Conservation (phyloP, 768 basidiomycete genomes). For the Rhodotorula kratochvilovae region DNA sequence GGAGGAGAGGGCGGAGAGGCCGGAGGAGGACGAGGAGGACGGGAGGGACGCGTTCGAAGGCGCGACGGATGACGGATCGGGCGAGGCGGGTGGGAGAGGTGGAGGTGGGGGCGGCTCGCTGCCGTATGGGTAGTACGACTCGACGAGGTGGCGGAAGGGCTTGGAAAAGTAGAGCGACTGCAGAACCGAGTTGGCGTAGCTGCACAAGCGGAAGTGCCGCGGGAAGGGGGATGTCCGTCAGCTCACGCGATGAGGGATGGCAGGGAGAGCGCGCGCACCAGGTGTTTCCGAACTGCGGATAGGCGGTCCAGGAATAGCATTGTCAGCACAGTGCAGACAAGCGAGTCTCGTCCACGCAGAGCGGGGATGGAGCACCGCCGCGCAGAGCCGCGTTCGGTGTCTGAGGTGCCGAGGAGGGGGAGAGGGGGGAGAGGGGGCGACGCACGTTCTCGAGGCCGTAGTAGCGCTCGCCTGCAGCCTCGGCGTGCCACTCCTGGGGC, state of each 20-base stretch:
- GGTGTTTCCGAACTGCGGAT: slow-evolving; percentile 81
- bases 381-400: slow-evolving; percentile 1
- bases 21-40: slow-evolving; percentile 52
- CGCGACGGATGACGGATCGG: slow-evolving; percentile 4
- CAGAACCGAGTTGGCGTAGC: slow-evolving; percentile 98
- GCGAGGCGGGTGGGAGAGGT: background rate
- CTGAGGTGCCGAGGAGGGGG: background rate
- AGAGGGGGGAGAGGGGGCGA: slow-evolving; percentile 31
- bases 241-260: background rate
- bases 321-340: background rate
- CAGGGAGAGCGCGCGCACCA: slow-evolving; percentile 57
- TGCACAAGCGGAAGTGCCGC: background rate
- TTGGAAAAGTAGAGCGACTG: slow-evolving; percentile 93
- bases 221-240: background rate
- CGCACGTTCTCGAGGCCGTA: slow-evolving; percentile 97
- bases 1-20: slow-evolving; percentile 48
- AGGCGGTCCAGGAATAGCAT: background rate
- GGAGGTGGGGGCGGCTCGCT: background rate
- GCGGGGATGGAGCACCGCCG: no score
- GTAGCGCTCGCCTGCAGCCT: slow-evolving; percentile 44
- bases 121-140: slow-evolving; percentile 26
- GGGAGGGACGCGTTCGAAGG: slow-evolving; percentile 12
- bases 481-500: slow-evolving; percentile 27
- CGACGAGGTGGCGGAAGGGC: slow-evolving; percentile 86
- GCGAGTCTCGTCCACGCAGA: background rate